These are phyloP conservation scores for Aristolochia fimbriata DNA, from an alignment of 164 flowering plant genomes.

Conservation along the genomic window DNA sequence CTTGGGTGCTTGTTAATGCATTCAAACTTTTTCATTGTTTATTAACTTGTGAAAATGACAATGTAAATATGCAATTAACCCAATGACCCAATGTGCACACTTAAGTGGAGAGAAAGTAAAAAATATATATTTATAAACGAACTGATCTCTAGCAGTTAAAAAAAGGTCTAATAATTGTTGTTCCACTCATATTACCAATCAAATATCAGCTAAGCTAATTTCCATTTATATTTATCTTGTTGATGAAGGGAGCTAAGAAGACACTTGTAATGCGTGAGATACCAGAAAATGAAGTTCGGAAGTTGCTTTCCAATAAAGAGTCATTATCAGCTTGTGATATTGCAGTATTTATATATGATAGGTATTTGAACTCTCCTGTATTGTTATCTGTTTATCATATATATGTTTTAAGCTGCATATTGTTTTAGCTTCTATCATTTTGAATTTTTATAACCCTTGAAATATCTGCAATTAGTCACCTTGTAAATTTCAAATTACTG, in stretches of 20 bases:
- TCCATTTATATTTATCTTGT: conserved; percentile 1
- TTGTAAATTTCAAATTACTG: too few species aligned
- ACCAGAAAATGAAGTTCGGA: conserved; percentile 55
- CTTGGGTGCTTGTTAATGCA: too few species aligned
- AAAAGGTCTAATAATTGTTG: background rate
- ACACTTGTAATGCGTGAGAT: conserved; percentile 77
- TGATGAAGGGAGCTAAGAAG: conserved; percentile 56
- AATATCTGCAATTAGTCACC: too few species aligned
- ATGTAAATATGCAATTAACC: too few species aligned
- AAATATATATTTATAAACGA: background rate
- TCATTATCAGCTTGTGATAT: conserved; percentile 86
- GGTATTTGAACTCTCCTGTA: conserved; percentile 30
- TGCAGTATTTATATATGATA: conserved; percentile 86
- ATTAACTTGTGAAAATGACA: too few species aligned
- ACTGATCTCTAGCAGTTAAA: too few species aligned
- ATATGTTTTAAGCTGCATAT: too few species aligned
- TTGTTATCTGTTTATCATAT: background rate
- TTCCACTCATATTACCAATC: too few species aligned
- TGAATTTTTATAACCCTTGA: too few species aligned
- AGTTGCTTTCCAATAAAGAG: conserved; percentile 49
- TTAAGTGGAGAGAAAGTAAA: background rate
- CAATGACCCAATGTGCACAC: too few species aligned
- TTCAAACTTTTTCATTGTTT: too few species aligned
- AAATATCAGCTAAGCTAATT: background rate
- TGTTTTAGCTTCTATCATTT: too few species aligned